Conservation (phyloP, 176 grass and related monocot species). For the Saccharum spontaneum region DNA sequence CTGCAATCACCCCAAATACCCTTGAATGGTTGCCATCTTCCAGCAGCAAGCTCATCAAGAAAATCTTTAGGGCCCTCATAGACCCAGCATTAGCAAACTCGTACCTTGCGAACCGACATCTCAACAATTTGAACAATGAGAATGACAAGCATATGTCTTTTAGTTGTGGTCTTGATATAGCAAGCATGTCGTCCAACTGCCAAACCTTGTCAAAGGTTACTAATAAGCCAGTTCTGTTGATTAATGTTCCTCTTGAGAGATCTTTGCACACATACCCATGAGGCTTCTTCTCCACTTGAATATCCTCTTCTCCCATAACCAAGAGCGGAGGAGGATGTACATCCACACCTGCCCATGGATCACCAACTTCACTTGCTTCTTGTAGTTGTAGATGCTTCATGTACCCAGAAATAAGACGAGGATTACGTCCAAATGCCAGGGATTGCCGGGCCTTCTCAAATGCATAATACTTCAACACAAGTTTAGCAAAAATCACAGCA, state of each 20-base stretch:
- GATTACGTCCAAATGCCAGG: not conserved
- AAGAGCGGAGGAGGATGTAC: not conserved
- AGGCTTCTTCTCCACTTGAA: not conserved
- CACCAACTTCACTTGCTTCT: not conserved
- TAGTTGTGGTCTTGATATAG: not conserved
- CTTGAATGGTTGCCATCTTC: not conserved
- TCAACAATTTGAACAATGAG: not conserved
- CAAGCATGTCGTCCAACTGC: not conserved
- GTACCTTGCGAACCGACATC: not conserved
- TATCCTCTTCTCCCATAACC: not conserved
- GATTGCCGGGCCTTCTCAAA: not conserved
- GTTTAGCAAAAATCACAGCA: not conserved
- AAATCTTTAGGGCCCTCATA: not conserved
- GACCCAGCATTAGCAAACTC: not conserved
- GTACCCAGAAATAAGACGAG: not conserved
- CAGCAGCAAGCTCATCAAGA: not conserved
- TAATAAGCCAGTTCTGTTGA: not conserved
- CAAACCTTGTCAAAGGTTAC: not conserved
- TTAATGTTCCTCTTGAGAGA: not conserved
- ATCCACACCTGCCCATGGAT: not conserved
- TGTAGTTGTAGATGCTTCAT: not conserved
- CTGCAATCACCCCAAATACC: not conserved
- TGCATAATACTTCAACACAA: not conserved
- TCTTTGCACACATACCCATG: not conserved
- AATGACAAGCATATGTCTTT: slow-evolving; percentile 17